Evolutionary conservation across 495 filamentous ascomycete genomes (phyloP), one percentile per base, ranked within the genome.

Genomic region (Neohortaea acidophila): DNA sequence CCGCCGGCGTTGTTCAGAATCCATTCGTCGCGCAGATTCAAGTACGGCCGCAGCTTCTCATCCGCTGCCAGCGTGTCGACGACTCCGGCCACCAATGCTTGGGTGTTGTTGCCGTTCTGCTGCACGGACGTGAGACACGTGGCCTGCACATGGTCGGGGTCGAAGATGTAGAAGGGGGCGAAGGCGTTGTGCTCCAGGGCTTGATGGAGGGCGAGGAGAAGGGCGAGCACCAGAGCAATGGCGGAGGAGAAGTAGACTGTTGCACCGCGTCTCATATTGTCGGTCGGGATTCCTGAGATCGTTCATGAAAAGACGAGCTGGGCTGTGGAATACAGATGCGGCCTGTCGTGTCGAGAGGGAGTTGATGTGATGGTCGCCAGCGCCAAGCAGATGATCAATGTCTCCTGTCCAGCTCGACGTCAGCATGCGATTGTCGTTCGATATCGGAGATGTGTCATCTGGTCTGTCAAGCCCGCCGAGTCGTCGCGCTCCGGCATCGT

Each of bases 131-230:
- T 65, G 56, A 70, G 57, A 13, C 76, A 68, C 11, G 87, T 64
- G 31, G 77, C 72, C 47, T 81, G 69, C 45, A 91, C 66, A 37
- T 84, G 67, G 25, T 60, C 62, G 2, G 68, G 67, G 23, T 72
- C 55, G 59, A 91, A 85, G 59, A 86, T 71, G 67, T 82, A 87
- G 66, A 84, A 80, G 37, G 59, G 66, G 35, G 80, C 69, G 19
- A 86, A 14, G 22, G 14, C 3, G n/a, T n/a, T n/a, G 11, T 3
- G 12, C n/a, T 37, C 34, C n/a, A 37, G 14, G 9, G 18, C 6
- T 8, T 24, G 14, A n/a, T 24, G 15, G 20, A 24, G 14, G 21
- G 21, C 34, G 22, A 5, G 15, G 4, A 37, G 10, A 14, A 20
- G n/a, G 21, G 34, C 20, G 19, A 4, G 14, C 3, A 37, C 4